Percentiles rank a stretch among this genome's conserved stretches.
Conservation (phyloP, 2,329 filamentous ascomycete genomes). For the Paecilomyces variotii region DNA sequence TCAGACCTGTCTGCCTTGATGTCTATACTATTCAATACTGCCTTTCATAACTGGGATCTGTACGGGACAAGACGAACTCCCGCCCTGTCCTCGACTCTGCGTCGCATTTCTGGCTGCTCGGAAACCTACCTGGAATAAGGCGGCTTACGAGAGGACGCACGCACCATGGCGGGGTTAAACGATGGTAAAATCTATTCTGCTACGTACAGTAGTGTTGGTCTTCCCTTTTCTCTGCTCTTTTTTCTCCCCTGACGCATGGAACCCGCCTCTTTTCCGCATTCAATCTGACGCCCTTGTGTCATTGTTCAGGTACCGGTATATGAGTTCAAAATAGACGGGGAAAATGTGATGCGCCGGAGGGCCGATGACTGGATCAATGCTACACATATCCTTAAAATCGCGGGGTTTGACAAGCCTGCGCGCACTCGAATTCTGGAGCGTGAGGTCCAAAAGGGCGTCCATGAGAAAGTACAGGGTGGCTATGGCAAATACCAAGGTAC, state of each 20-base stretch:
- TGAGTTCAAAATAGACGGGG: constrained; percentile 77
- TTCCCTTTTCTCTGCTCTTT: constrained; percentile 1
- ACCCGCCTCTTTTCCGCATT: not conserved
- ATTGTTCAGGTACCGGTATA: constrained; percentile 75
- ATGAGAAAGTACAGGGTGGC: constrained; percentile 96
- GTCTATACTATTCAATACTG: constrained; percentile 8
- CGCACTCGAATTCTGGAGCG: constrained; percentile 90
- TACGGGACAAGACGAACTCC: not conserved
- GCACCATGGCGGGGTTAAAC: constrained; percentile 26
- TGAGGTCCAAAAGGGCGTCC: constrained; percentile 90
- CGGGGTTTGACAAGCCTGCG: constrained; percentile 93
- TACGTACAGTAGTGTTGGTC: constrained; percentile 55
- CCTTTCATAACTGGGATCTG: not conserved
- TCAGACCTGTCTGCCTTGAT: constrained; percentile 4
- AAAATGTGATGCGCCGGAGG: constrained; percentile 94
- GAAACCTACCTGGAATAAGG: constrained; percentile 14
- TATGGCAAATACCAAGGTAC: constrained; percentile 96
- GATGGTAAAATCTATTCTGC: constrained; percentile 52
- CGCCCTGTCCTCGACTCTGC: constrained; percentile 2
- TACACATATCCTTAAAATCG: constrained; percentile 96
- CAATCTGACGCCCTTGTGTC: constrained; percentile 8
- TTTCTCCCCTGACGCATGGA: not conserved
- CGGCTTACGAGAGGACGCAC: constrained; percentile 13
- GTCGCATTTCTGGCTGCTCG: constrained; percentile 13
- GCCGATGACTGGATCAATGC: constrained; percentile 98